These are phyloP conservation scores for Chaetomium cochliodes DNA, from an alignment of 495 filamentous ascomycete genomes.

Conservation along the genomic window DNA sequence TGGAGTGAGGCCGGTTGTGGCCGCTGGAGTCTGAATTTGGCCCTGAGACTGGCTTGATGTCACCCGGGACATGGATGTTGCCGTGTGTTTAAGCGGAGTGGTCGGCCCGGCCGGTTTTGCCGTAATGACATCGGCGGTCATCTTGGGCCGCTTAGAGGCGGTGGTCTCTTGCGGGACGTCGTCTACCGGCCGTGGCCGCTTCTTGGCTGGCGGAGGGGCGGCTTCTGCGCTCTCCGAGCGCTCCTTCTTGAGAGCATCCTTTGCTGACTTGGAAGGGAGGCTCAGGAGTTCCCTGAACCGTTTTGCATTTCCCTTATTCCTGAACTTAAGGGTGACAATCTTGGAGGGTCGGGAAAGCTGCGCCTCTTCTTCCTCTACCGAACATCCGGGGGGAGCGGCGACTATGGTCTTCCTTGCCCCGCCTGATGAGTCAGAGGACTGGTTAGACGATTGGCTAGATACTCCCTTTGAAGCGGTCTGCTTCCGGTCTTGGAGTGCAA, in stretches of 20 bases:
- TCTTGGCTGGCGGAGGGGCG: conserved; percentile 41
- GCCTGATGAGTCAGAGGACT: conserved; percentile 39
- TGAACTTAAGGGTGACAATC: conserved; percentile 43
- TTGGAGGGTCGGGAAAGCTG: conserved; percentile 26
- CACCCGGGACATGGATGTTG: conserved; percentile 49
- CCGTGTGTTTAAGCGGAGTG: conserved; percentile 45
- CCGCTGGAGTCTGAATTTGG: conserved; percentile 43
- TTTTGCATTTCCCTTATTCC: conserved; percentile 40
- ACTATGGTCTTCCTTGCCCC: conserved; percentile 41
- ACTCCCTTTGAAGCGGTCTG: conserved; percentile 37
- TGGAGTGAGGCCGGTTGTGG: conserved; percentile 40
- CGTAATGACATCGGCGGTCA: conserved; percentile 27
- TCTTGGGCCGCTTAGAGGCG: conserved; percentile 37
- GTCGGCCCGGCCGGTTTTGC: conserved; percentile 35
- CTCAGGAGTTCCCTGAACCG: conserved; percentile 44
- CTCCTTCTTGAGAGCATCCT: conserved; percentile 43
- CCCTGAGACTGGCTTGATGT: conserved; percentile 47
- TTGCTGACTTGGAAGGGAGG: conserved; percentile 44
- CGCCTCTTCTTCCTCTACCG: conserved; percentile 34
- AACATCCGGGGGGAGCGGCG: conserved; percentile 23
- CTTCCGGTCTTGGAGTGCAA: conserved; percentile 35
- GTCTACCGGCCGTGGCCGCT: conserved; percentile 45
- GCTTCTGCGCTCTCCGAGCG: conserved; percentile 42
- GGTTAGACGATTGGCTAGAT: conserved; percentile 31
- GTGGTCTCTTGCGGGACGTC: conserved; percentile 28